Conservation (phyloP, 192 early-diverging fungal genomes). For the Coemansia sp. region DNA sequence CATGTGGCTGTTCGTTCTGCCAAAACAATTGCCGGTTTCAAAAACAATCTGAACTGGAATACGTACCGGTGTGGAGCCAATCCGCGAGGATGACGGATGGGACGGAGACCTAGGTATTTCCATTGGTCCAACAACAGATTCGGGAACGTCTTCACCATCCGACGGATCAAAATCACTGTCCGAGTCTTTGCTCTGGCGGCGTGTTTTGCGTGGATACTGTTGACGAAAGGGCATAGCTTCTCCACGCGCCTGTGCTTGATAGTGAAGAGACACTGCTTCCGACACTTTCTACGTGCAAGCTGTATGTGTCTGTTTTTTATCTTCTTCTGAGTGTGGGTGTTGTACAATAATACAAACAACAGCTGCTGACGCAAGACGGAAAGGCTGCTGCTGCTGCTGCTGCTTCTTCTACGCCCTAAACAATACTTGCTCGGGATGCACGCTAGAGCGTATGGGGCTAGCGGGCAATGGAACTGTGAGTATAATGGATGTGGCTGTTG, state of each 20-base stretch:
- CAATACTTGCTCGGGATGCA: conserved; percentile 5
- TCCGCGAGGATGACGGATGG: conserved; percentile 38
- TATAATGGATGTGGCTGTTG: neutral
- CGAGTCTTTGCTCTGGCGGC: conserved; percentile 38
- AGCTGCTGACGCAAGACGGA: neutral
- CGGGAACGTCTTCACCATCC: conserved; percentile 54
- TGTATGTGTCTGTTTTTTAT: neutral
- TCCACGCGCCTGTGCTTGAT: neutral
- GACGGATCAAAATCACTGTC: conserved; percentile 45
- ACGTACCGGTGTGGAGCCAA: conserved; percentile 56
- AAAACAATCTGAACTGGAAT: neutral
- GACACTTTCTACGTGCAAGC: neutral
- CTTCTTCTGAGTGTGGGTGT: neutral
- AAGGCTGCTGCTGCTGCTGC: neutral
- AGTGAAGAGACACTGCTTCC: neutral
- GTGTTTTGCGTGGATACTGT: conserved; percentile 33
- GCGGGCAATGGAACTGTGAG: neutral
- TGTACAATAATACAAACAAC: neutral
- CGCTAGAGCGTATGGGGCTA: conserved; percentile 2
- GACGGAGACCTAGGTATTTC: conserved; percentile 55
- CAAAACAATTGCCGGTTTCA: neutral
- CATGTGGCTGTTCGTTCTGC: neutral
- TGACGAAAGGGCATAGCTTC: conserved; percentile 38
- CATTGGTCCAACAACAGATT: conserved; percentile 48
- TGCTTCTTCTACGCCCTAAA: neutral